Percentiles rank a stretch among this genome's conserved stretches.
Evolutionary conservation across 352 stramenopile genomes (phyloP).

Genomic region (Globisporangium lucens): DNA sequence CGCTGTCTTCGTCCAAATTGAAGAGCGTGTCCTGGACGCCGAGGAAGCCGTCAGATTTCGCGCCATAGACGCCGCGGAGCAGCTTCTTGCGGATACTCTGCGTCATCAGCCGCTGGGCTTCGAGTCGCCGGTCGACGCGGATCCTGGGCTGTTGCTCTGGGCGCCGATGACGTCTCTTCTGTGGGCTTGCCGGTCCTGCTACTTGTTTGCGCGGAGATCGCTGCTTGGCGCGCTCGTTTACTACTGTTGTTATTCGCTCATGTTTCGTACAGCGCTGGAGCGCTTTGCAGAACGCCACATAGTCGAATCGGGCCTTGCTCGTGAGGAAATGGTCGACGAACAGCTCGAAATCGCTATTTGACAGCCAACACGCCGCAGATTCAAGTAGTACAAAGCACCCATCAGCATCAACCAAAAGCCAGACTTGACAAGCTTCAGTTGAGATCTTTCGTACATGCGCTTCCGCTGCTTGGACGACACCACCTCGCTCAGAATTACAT

Average conservation of each 20-base stretch:
- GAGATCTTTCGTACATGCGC: not conserved
- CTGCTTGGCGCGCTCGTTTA: not conserved
- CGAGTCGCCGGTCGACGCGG: slow-evolving; percentile 44
- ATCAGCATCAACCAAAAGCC: not conserved
- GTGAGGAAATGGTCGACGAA: slow-evolving; percentile 5
- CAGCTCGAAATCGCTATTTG: slow-evolving; percentile 9
- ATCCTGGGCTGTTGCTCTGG: slow-evolving; percentile 20
- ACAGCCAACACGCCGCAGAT: not conserved
- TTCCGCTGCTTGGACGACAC: slow-evolving; percentile 1
- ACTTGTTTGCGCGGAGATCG: slow-evolving; percentile 5
- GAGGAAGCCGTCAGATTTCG: slow-evolving; percentile 32
- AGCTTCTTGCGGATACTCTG: slow-evolving; percentile 56
- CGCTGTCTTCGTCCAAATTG: slow-evolving; percentile 29
- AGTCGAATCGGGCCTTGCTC: slow-evolving; percentile 23
- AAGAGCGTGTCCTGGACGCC: slow-evolving; percentile 42
- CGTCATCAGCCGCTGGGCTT: slow-evolving; percentile 42
- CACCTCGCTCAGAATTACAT: slow-evolving; percentile 4
- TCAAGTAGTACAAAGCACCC: not conserved
- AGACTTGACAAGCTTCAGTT: not conserved
- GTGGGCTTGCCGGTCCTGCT: not conserved
- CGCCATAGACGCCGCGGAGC: slow-evolving; percentile 34
- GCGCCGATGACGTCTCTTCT: slow-evolving; percentile 1
- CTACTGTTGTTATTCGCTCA: too few relatives aligned
- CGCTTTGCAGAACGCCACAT: slow-evolving; percentile 26
- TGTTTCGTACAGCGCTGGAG: slow-evolving; percentile 7